A percentile compares a stretch with the other conserved stretches of the same genome.
These are phyloP conservation scores for Picea glauca DNA, from an alignment of 75 land plant species.

Conservation along the genomic window DNA sequence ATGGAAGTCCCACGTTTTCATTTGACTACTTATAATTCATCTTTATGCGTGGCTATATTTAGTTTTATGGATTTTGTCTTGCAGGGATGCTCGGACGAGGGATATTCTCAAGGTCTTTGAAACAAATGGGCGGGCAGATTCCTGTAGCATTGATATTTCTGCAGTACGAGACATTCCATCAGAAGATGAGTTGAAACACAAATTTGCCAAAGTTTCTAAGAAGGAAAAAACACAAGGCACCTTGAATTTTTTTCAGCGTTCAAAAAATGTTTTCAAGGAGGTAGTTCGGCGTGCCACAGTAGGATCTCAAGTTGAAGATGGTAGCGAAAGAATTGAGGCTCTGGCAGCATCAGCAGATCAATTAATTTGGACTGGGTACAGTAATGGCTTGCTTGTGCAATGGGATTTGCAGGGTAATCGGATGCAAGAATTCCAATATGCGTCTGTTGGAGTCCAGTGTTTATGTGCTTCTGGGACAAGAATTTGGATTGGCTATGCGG, in stretches of 20 bases:
- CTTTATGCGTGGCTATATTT: not conserved
- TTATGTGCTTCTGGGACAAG: conserved; percentile 67
- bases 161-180: conserved; percentile 28
- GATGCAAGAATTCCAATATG: conserved; percentile 47
- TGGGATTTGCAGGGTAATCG: conserved; percentile 87
- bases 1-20: not conserved
- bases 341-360: conserved; percentile 60
- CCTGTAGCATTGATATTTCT: conserved; percentile 50
- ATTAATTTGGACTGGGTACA: conserved; percentile 84
- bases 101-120: conserved; percentile 80
- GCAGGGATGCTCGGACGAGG: conserved; percentile 89
- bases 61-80: conserved; percentile 10
- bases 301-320: conserved; percentile 65
- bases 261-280: conserved; percentile 80
- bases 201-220: conserved; percentile 34
- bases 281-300: conserved; percentile 86
- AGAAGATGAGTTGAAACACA: conserved; percentile 62
- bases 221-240: conserved; percentile 75
- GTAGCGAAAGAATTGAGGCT: conserved; percentile 69
- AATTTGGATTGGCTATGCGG: conserved; percentile 80
- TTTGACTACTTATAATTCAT: conserved; percentile 3
- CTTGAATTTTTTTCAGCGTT: conserved; percentile 77
- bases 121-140: conserved; percentile 64
- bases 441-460: conserved; percentile 58
- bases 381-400: conserved; percentile 68